phyloP scores from a whole-genome alignment of 257 asterid species.

The Solanum tacnaense region DNA sequence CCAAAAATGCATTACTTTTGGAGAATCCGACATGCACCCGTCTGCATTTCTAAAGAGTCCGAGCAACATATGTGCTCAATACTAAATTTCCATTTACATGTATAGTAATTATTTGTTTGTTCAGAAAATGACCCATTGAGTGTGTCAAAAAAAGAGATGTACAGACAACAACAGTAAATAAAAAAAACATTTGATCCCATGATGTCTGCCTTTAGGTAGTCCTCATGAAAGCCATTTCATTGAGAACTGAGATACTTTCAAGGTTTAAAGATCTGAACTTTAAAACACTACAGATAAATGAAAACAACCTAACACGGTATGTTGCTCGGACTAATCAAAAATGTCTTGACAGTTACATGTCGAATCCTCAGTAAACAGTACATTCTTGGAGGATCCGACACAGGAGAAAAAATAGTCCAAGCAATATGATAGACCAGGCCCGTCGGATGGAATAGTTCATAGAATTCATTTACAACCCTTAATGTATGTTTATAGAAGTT shows the following conservation, averaged over 20 bases:
- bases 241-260: constrained; percentile 12
- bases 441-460: background rate
- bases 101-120: background rate
- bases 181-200: constrained; percentile 40
- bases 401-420: background rate
- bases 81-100: background rate
- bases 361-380: background rate
- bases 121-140: constrained; percentile 1
- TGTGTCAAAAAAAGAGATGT: background rate
- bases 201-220: constrained; percentile 53
- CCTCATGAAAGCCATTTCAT: constrained; percentile 4
- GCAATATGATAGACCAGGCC: background rate
- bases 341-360: background rate
- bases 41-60: background rate
- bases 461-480: too few species aligned
- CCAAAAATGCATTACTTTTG: background rate
- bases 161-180: constrained; percentile 4
- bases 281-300: background rate
- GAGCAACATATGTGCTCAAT: background rate
- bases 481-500: too few species aligned
- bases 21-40: background rate
- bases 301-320: background rate
- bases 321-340: background rate
- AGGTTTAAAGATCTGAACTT: background rate
- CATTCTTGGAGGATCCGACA: background rate